phyloP scores from a whole-genome alignment of 768 basidiomycete species.

The Mycena rebaudengoi region DNA sequence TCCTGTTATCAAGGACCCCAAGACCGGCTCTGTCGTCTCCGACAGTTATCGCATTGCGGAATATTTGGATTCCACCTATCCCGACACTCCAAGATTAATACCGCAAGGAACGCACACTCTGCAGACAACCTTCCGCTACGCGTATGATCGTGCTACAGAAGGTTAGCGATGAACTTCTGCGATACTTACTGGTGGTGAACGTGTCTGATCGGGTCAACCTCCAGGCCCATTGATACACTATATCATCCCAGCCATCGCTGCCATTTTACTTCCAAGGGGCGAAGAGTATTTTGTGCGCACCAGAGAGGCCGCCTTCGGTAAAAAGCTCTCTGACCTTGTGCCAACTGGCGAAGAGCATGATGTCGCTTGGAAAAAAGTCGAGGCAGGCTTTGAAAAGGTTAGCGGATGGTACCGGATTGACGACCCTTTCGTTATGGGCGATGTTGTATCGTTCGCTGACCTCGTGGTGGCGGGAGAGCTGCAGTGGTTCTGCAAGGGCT shows the following conservation, averaged over 20 bases:
- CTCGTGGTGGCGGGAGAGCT: constrained; percentile 41
- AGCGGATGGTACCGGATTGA: constrained; percentile 36
- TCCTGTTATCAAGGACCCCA: constrained; percentile 55
- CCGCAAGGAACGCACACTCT: constrained; percentile 37
- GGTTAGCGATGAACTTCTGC: too few relatives aligned
- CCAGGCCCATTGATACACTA: not conserved
- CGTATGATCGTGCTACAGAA: not conserved
- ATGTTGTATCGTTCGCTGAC: constrained; percentile 43
- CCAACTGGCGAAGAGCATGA: constrained; percentile 35
- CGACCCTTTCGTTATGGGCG: constrained; percentile 40
- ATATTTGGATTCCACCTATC: constrained; percentile 58
- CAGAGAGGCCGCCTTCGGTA: constrained; percentile 39
- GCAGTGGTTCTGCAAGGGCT: constrained; percentile 40
- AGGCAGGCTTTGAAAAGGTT: constrained; percentile 32
- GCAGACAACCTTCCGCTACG: constrained; percentile 29
- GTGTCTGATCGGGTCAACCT: not conserved
- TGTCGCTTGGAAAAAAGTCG: constrained; percentile 35
- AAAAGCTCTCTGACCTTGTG: constrained; percentile 45
- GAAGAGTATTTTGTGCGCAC: constrained; percentile 42
- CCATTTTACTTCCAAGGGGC: constrained; percentile 35
- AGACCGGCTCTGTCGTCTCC: constrained; percentile 42
- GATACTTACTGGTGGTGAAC: not conserved
- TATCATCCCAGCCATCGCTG: constrained; percentile 14
- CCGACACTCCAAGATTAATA: constrained; percentile 44
- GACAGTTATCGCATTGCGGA: constrained; percentile 53